Evolutionary conservation across 169 alveolate species (phyloP), one percentile per base, ranked within the genome.

Genomic region (Sarcocystis neurona): DNA sequence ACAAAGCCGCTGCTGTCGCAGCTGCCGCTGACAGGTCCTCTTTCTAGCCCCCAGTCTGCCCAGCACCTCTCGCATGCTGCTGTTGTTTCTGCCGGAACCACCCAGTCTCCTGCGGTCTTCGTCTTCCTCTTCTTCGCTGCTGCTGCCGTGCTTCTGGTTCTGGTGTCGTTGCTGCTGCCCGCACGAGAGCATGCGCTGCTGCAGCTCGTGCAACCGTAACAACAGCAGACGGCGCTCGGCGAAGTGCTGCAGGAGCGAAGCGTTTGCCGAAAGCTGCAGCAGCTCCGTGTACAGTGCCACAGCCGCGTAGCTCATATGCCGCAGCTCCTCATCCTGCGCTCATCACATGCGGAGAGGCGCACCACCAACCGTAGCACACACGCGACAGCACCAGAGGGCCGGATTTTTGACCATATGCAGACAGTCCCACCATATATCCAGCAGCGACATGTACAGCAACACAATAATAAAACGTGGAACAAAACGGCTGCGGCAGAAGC

Each of bases 281-380:
- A 86, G 79, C 30, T 86, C 86, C 56, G 90, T 68, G 79, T 68
- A 86, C 53, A 86, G 48, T 37, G 90, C 85, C 20, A 63, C 37
- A 4, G 44, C 75, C 46, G 27, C 46, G n/a, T 41, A 86, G 85
- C 56, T 85, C 86, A 1, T 74, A 78, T 37, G 82, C 86, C 68
- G 90, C 90, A 39, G 86, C 30, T n/a, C 44, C 85, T 6, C 85
- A 78, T 86, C 90, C 90, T 86, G 53, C 75, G 60, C n/a, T n/a
- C n/a, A n/a, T n/a, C n/a, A 48, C 6, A 48, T 48, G 60, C 6
- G 15, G 60, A 48, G 15, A 48, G 15, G 32, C 37, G 44, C 41
- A 1, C 39, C 3, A 37, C 27, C 44, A 63, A 8, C 27, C n/a
- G 75, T 6, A n/a, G 75, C 27, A 20, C 8, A 20, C 43, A 43